Evolutionary conservation across 1,284 basidiomycete species (phyloP).

Genomic region (Grifola frondosa): DNA sequence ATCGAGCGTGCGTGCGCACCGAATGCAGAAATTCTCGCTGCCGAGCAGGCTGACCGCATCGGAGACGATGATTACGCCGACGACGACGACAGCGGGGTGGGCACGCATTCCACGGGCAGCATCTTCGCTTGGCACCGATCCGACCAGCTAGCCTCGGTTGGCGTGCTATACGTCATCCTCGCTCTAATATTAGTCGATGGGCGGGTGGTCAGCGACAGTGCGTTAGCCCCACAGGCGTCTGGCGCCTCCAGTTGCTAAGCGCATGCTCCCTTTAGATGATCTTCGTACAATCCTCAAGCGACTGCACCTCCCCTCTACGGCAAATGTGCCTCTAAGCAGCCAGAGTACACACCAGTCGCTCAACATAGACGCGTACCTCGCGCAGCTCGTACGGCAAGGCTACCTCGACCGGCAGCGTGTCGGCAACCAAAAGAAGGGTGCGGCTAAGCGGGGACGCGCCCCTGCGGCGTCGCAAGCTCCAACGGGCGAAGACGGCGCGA

Average conservation of each 20-base stretch:
- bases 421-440: slow-evolving; percentile 39
- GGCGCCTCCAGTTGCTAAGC: background rate
- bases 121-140: slow-evolving; percentile 66
- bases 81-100: slow-evolving; percentile 38
- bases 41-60: slow-evolving; percentile 48
- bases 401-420: slow-evolving; percentile 61
- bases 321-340: slow-evolving; percentile 46
- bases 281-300: slow-evolving; percentile 61
- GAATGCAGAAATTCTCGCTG: slow-evolving; percentile 55
- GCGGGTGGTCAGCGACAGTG: slow-evolving; percentile 64
- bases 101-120: slow-evolving; percentile 51
- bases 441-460: slow-evolving; percentile 53
- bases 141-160: slow-evolving; percentile 63
- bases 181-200: slow-evolving; percentile 72
- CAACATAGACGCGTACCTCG: slow-evolving; percentile 57
- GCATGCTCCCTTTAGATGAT: slow-evolving; percentile 42
- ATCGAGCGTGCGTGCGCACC: slow-evolving; percentile 58
- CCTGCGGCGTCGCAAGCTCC: slow-evolving; percentile 41
- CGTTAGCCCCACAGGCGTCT: slow-evolving; percentile 19
- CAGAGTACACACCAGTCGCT: slow-evolving; percentile 48
- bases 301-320: slow-evolving; percentile 50
- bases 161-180: slow-evolving; percentile 69
- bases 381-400: slow-evolving; percentile 56
- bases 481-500: slow-evolving; percentile 47
- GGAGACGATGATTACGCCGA: slow-evolving; percentile 50